Base-by-base conservation (phyloP, 805 yeast genomes). In the Yamadazyma insecticola region DNA sequence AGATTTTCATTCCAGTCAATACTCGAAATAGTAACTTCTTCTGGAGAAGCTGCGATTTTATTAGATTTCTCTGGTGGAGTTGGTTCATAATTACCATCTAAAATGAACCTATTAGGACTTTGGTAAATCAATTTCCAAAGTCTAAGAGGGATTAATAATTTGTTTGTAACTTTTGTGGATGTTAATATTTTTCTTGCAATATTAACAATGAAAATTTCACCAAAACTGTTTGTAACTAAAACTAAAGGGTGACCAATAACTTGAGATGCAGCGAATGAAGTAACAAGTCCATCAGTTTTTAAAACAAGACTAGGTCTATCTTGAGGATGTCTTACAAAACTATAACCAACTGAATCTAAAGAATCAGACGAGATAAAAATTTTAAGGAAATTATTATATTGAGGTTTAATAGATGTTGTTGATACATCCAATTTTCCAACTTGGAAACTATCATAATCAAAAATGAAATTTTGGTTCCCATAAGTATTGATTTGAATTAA, bases 1-100 rank as follows among this genome's bases (percentile, higher is more conserved):
- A 49, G 27, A 29, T 60, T 65, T 33, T 73, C 80, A 48, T 71
- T 72, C 92, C 90, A 83, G 15, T 69, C 68, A 1, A 74, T 30
- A 2, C 71, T 43, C 0, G 76, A 65, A 5, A 82, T 55, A 11
- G 62, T 51, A 2, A 77, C 66, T 10, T 72, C 70, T 4, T 70
- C 63, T 1, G 85, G 78, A 30, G 67, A 67, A 4, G 71, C 43
- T 10, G 60, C 46, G 5, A 41, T 40, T 35, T 54, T 42, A 39
- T 59, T 37, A 35, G 53, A 16, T 41, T 35, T 42, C 14, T 62
- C 69, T 4, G 59, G 45, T 1, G 60, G 43, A 6, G 55, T 49
- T 20, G 50, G 49, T 17, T 46, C 52, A 30, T 53, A 57, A 41
- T 52, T 53, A 16, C 59, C 57, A 30, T 48, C 33, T 6, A 62